Percentiles rank a stretch among this genome's conserved stretches.
phyloP scores from a whole-genome alignment of 2,329 filamentous ascomycete genomes.

The Fusarium setosum region DNA sequence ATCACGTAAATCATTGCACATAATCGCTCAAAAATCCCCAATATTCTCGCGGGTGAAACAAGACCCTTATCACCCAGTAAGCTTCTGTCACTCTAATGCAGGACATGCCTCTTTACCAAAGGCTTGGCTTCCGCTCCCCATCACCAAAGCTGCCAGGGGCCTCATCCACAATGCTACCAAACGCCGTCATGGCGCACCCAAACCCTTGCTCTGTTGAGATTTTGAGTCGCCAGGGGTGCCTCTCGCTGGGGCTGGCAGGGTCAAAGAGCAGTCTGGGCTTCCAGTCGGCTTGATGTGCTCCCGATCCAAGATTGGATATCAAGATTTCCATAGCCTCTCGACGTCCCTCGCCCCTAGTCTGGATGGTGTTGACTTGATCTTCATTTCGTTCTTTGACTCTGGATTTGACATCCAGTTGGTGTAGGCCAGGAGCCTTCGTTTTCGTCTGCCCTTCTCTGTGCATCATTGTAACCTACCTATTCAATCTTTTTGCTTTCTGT shows the following conservation, averaged over 20 bases:
- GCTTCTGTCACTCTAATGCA: constrained; percentile 21
- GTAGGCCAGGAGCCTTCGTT: constrained; percentile 34
- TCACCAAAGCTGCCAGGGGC: constrained; percentile 27
- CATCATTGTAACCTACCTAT: constrained; percentile 10
- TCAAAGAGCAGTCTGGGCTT: constrained; percentile 21
- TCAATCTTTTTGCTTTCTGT: constrained; percentile 11
- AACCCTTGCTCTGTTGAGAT: constrained; percentile 29
- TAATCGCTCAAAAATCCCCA: constrained; percentile 10
- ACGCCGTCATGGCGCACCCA: constrained; percentile 30
- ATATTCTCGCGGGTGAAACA: constrained; percentile 29
- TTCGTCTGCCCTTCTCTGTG: constrained; percentile 12
- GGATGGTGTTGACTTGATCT: constrained; percentile 25
- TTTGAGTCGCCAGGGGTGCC: constrained; percentile 24
- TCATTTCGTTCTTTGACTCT: constrained; percentile 28
- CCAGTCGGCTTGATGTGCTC: constrained; percentile 29
- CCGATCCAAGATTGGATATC: constrained; percentile 30
- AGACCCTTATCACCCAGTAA: constrained; percentile 24
- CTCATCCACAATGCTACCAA: constrained; percentile 30
- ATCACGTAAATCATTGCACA: constrained; percentile 1
- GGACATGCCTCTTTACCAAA: constrained; percentile 23
- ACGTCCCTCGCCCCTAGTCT: constrained; percentile 4
- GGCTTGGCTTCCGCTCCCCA: constrained; percentile 24
- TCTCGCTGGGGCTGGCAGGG: constrained; percentile 5
- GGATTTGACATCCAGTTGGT: constrained; percentile 30
- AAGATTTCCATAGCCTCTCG: constrained; percentile 34